Evolutionary conservation across 805 yeast species (phyloP), one percentile per base, ranked within the genome.

Genomic region (Saccharomycopsis microspora): DNA sequence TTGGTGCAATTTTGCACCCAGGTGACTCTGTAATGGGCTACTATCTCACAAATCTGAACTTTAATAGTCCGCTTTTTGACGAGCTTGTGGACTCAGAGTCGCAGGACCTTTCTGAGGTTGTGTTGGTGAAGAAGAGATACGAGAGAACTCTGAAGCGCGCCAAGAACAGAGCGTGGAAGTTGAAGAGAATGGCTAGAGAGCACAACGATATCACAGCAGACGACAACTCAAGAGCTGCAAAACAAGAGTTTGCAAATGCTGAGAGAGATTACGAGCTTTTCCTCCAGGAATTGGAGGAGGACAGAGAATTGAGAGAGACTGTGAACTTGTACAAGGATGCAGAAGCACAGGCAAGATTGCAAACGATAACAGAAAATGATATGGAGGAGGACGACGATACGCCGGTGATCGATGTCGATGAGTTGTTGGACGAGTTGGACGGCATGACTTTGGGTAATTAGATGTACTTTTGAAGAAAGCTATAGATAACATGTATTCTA

Each of bases 281-380:
- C 85, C 76, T 93, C 68, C 97, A 87, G 69, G 96, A 93, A 65
- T 78, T 93, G 63, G 98, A 93, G 71, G 97, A 93, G 67, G 98
- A 93, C 67, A 80, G 80, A 47, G 98, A 93, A 63, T 75, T 93
- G 63, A 84, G 98, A 71, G 88, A 83, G 58, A 79, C 87, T 42
- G 78, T 93, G 64, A 90, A 93, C 62, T 60, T 93, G 59, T 93
- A 93, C 72, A 93, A 88, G 69, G 78, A 82, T 47, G 63, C 60
- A 10, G 57, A 58, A 28, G 58, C 58, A 9, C 57, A 53, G 10
- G 53, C 58, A 6, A 54, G 51, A 33, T 50, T 45, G 9, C 61
- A 53, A 31, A 66, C 60, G 7, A 65, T 60, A 30, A 77, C 66
- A 32, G 74, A 67, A 59, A 79, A 64, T 5, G 71, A 62, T 36